Conservation (phyloP, 108 stramenopile species). For the Schizochytrium sp. region DNA sequence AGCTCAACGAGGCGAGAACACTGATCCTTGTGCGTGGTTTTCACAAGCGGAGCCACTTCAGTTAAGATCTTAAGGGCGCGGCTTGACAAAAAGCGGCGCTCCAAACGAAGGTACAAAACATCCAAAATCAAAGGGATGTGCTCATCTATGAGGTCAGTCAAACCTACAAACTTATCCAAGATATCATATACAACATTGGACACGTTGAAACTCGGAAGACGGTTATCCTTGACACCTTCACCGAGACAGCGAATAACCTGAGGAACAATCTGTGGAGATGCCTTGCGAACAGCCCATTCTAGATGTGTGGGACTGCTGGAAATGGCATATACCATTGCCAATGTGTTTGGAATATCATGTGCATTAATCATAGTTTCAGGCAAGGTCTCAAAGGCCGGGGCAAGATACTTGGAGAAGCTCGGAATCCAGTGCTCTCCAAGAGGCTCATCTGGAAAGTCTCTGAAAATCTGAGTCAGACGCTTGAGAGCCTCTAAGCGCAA, state of each 20-base stretch:
- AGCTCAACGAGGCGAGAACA: background rate
- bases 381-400: background rate
- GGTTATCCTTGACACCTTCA: background rate
- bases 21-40: background rate
- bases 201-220: background rate
- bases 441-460: background rate
- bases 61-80: conserved; percentile 3
- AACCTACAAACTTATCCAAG: background rate
- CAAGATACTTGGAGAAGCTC: background rate
- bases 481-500: background rate
- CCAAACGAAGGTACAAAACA: background rate
- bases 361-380: background rate
- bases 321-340: background rate
- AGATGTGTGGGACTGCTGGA: background rate
- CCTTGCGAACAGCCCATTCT: background rate
- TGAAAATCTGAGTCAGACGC: background rate
- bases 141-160: background rate
- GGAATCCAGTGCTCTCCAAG: background rate
- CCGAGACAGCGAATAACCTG: background rate
- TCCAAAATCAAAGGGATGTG: conserved; percentile 39
- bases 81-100: conserved; percentile 3
- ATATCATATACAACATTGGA: background rate
- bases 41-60: background rate
- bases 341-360: background rate
- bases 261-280: background rate